Conservation (phyloP, 2,329 filamentous ascomycete species). For the Aspergillus carbonarius region DNA sequence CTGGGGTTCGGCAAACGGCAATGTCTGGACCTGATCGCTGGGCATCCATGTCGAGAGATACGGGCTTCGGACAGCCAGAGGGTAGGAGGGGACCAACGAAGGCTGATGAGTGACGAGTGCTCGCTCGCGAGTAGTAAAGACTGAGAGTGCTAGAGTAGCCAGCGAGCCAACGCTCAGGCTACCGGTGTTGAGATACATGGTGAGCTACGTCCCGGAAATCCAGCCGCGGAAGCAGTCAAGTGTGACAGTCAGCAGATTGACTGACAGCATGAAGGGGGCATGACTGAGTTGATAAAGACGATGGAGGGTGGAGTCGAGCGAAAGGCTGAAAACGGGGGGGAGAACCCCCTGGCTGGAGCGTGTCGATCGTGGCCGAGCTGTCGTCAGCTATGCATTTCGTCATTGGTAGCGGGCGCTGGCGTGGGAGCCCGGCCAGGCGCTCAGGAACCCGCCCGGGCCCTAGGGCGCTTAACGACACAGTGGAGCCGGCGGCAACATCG, state of each 20-base stretch:
- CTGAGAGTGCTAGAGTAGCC: slow-evolving; percentile 19
- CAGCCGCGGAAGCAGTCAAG: background rate
- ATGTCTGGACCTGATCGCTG: slow-evolving; percentile 34
- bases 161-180: slow-evolving; percentile 25
- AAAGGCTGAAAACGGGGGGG: background rate
- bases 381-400: slow-evolving; percentile 1
- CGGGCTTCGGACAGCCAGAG: slow-evolving; percentile 45
- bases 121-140: slow-evolving; percentile 10
- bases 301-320: background rate
- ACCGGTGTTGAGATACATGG: slow-evolving; percentile 15
- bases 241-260: no score
- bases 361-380: background rate
- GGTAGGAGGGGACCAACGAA: slow-evolving; percentile 44
- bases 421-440: background rate
- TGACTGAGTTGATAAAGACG: background rate
- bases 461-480: background rate
- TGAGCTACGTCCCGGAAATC: background rate
- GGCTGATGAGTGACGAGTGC: slow-evolving; percentile 23
- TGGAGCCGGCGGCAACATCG: background rate
- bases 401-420: background rate
- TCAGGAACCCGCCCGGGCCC: background rate
- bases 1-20: slow-evolving; percentile 41
- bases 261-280: background rate
- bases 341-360: background rate
- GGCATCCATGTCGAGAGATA: slow-evolving; percentile 49